These are phyloP conservation scores for Isoetes taiwanensis DNA, from an alignment of 75 land plant genomes.

Conservation along the genomic window DNA sequence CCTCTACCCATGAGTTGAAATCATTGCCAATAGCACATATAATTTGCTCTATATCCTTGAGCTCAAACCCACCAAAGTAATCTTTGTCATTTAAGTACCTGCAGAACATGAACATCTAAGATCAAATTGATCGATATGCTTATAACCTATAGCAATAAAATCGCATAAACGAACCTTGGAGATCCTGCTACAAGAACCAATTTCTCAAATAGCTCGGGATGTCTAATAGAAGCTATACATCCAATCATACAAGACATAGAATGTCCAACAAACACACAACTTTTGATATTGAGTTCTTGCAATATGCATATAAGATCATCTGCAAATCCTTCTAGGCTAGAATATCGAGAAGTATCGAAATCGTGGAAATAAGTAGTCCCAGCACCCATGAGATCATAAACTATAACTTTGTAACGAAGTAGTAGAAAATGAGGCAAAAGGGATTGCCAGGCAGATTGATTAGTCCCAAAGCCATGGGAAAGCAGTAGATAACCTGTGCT, in stretches of 20 bases:
- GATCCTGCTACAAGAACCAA: constrained; percentile 14
- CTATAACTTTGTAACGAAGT: constrained; percentile 17
- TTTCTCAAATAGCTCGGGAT: constrained; percentile 42
- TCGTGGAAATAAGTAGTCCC: constrained; percentile 14
- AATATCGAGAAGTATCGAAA: constrained; percentile 14
- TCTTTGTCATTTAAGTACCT: constrained; percentile 49
- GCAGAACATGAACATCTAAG: too few relatives aligned
- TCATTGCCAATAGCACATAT: constrained; percentile 30
- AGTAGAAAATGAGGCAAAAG: constrained; percentile 32
- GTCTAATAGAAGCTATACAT: constrained; percentile 52
- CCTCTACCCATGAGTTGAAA: constrained; percentile 27
- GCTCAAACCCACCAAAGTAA: constrained; percentile 65
- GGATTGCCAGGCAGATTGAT: constrained; percentile 46
- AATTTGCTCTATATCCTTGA: constrained; percentile 9
- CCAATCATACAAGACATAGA: constrained; percentile 77
- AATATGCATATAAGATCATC: constrained; percentile 36
- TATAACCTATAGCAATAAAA: too few relatives aligned
- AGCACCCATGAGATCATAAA: constrained; percentile 30
- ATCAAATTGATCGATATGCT: too few relatives aligned
- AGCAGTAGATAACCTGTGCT: too few relatives aligned
- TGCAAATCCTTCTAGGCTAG: constrained; percentile 30
- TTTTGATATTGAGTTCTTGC: constrained; percentile 25
- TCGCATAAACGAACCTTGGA: constrained; percentile 20
- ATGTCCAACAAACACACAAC: constrained; percentile 43
- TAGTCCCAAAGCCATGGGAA: constrained; percentile 57